A percentile compares a stretch with the other conserved stretches of the same genome.
phyloP scores from a whole-genome alignment of 2,329 filamentous ascomycete genomes.

The Penicillium sp. region DNA sequence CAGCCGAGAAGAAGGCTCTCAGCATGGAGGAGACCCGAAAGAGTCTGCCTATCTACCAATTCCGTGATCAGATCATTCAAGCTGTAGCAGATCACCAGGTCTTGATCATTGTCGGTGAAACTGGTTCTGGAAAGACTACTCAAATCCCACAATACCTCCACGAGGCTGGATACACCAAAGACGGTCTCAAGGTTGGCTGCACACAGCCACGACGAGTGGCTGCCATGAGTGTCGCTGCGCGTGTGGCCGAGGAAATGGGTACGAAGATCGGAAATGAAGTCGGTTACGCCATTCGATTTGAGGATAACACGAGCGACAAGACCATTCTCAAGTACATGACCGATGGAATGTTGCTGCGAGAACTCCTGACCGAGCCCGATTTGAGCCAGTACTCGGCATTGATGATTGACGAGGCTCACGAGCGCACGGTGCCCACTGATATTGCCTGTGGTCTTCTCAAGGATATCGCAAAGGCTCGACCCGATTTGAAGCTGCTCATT shows the following conservation, averaged over 20 bases:
- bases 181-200: constrained; percentile 81
- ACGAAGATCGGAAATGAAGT: constrained; percentile 89
- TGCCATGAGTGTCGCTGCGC: constrained; percentile 94
- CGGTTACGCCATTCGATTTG: constrained; percentile 92
- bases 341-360: constrained; percentile 88
- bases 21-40: constrained; percentile 91
- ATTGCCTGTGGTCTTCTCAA: constrained; percentile 86
- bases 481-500: constrained; percentile 86
- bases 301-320: constrained; percentile 87
- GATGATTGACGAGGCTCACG: constrained; percentile 98
- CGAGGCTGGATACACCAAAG: constrained; percentile 85
- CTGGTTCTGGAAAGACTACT: constrained; percentile 92
- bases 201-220: constrained; percentile 95
- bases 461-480: constrained; percentile 78
- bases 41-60: constrained; percentile 85
- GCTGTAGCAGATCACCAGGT: constrained; percentile 85
- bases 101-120: constrained; percentile 90
- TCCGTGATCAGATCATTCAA: constrained; percentile 80
- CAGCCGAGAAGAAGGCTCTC: constrained; percentile 82
- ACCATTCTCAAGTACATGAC: constrained; percentile 96
- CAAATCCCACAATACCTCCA: constrained; percentile 92
- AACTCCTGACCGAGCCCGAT: constrained; percentile 86
- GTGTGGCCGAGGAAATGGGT: constrained; percentile 92
- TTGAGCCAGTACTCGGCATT: constrained; percentile 79
- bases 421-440: constrained; percentile 87